phyloP scores from a whole-genome alignment of 768 basidiomycete species.

The Dentipellis sp. region DNA sequence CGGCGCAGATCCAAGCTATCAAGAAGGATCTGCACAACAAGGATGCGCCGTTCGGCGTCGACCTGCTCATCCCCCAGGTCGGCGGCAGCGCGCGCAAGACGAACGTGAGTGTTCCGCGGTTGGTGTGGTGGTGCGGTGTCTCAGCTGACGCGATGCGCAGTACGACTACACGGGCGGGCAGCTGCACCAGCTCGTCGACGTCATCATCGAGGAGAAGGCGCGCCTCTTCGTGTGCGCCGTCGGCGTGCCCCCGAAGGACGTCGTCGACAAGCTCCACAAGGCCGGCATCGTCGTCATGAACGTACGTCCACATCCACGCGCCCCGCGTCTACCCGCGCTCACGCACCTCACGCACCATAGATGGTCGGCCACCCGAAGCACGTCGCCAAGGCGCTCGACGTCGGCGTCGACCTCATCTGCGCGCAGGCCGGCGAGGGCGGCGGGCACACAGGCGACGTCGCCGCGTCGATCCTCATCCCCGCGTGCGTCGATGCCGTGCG shows the following conservation, averaged over 20 bases:
- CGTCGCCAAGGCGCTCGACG: slow-evolving; percentile 69
- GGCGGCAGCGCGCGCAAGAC: slow-evolving; percentile 87
- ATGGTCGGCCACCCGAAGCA: slow-evolving; percentile 97
- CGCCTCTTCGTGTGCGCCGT: slow-evolving; percentile 87
- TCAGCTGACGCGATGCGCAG: slow-evolving; percentile 25
- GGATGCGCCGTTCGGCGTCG: slow-evolving; percentile 83
- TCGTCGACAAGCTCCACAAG: slow-evolving; percentile 73
- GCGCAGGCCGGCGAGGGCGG: slow-evolving; percentile 86
- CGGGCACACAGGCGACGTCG: slow-evolving; percentile 68
- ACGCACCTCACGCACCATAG: slow-evolving; percentile 15
- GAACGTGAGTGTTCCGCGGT: slow-evolving; percentile 42
- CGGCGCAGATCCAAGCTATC: slow-evolving; percentile 52
- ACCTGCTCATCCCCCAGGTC: slow-evolving; percentile 80
- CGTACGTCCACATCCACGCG: slow-evolving; percentile 25
- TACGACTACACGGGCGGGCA: slow-evolving; percentile 87
- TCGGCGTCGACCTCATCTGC: slow-evolving; percentile 88
- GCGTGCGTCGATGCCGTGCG: slow-evolving; percentile 82
- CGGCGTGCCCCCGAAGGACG: slow-evolving; percentile 75
- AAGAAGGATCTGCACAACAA: slow-evolving; percentile 68
- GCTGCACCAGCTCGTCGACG: slow-evolving; percentile 73
- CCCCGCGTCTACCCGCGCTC: slow-evolving; percentile 37
- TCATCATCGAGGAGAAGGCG: slow-evolving; percentile 88
- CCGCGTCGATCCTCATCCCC: slow-evolving; percentile 82
- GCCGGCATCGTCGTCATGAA: slow-evolving; percentile 89
- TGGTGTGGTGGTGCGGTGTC: background rate